Evolutionary conservation across 805 yeast species (phyloP), one percentile per base, ranked within the genome.

Genomic region (Wickerhamiella cacticola): DNA sequence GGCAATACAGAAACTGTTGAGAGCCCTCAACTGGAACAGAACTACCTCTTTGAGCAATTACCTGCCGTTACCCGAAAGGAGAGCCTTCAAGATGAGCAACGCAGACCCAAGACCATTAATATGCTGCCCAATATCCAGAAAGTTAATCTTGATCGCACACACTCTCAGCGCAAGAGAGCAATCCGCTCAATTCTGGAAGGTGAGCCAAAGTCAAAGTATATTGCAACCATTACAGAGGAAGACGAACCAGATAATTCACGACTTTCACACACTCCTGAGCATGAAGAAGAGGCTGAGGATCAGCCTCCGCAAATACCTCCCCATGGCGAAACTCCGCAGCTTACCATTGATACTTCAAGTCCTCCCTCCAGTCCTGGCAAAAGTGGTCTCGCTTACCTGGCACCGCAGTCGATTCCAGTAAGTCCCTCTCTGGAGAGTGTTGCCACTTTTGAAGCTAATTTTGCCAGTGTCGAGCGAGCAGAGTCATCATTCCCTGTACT

Each of bases 41-140:
- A 19, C 35, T 19, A 34, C 7, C 19, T 44, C 35, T 35, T 46
- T 13, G 50, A 46, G 18, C 33, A 48, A n/a, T 34, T 49, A 33
- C 52, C 54, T 2, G 43, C 51, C 0, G 45, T 60, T 7, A 51
- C 58, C 1, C 59, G 66, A 9, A 60, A 63, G 41, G 66, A 62
- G 48, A 57, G 62, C 16, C 51, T 63, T 35, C 56, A 55, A 42
- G 67, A 63, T 15, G 55, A 56, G 9, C 62, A 63, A 51, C 48
- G 65, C 4, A 56, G 54, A 24, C 57, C 59, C 6, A 50, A 54
- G 3, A 60, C 65, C 1, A 43, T 46, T 39, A 51, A 51, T 16
- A 16, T 26, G 8, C 15, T 16, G 16, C 31, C 46, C 2, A 15
- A 23, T 13, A 16, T 24, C 13, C 22, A 28, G 1, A 53, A 49